A percentile compares a stretch with the other conserved stretches of the same genome.
These are phyloP conservation scores for Cardiospermum halicacabum DNA, from an alignment of 345 rosid species.

Conservation along the genomic window DNA sequence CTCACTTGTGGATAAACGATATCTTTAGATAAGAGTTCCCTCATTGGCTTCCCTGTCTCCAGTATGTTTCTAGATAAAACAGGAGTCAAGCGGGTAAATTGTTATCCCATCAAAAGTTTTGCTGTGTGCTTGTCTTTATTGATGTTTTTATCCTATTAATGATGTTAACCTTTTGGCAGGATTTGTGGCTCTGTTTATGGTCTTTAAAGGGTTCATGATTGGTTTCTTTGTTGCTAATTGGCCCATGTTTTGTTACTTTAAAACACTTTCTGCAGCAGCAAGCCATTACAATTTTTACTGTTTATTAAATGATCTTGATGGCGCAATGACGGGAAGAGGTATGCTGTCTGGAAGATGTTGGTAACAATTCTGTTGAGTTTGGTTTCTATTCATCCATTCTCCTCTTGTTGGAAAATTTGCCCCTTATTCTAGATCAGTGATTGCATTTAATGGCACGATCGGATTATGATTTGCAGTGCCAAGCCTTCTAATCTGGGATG, in stretches of 20 bases:
- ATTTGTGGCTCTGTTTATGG: conserved; percentile 35
- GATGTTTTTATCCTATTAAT: conserved; percentile 31
- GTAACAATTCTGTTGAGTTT: conserved; percentile 8
- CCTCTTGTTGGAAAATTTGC: conserved; percentile 6
- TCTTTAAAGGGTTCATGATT: conserved; percentile 39
- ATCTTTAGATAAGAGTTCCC: conserved; percentile 26
- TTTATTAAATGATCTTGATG: conserved; percentile 21
- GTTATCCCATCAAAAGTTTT: conserved; percentile 17
- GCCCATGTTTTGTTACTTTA: conserved; percentile 31
- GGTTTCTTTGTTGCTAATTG: conserved; percentile 44
- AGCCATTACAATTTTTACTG: conserved; percentile 24
- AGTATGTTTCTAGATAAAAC: conserved; percentile 30
- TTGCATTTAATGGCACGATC: not conserved
- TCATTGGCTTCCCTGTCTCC: conserved; percentile 30
- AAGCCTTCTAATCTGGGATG: not conserved
- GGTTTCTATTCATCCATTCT: conserved; percentile 2
- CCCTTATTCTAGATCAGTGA: conserved; percentile 4
- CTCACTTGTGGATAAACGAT: conserved; percentile 24
- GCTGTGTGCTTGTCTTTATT: conserved; percentile 23
- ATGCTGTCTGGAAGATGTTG: conserved; percentile 24
- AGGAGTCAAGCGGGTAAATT: conserved; percentile 43
- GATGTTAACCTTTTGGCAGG: conserved; percentile 52
- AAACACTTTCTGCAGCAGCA: conserved; percentile 32
- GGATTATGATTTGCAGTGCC: not conserved
- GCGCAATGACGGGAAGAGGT: conserved; percentile 21